These are phyloP conservation scores for Gossypium sturtianum DNA, from an alignment of 345 rosid species.

Conservation along the genomic window DNA sequence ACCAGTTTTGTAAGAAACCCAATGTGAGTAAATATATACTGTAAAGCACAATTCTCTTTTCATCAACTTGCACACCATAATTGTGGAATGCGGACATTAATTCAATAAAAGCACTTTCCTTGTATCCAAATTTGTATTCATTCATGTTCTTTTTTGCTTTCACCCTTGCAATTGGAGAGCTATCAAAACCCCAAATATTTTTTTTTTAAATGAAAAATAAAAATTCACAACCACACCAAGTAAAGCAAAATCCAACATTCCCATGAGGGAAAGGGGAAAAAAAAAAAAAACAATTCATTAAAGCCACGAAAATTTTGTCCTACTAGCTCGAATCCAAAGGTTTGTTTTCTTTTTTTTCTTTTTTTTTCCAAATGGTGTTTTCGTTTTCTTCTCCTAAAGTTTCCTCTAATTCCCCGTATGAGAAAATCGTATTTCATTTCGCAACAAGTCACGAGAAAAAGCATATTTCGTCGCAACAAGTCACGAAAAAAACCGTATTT, in stretches of 20 bases:
- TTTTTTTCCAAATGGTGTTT: background rate
- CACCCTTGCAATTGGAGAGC: too few species aligned
- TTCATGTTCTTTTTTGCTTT: too few species aligned
- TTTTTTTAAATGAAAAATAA: background rate
- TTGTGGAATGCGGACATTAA: too few species aligned
- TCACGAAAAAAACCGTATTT: background rate
- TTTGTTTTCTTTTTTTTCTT: background rate
- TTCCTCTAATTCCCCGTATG: constrained; percentile 6
- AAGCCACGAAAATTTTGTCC: background rate
- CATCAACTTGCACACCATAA: too few species aligned
- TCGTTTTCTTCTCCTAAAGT: background rate
- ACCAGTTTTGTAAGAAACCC: too few species aligned
- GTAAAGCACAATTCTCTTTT: too few species aligned
- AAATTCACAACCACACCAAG: constrained; percentile 20
- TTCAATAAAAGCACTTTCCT: too few species aligned
- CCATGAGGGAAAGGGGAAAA: background rate
- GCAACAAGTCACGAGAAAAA: too few species aligned
- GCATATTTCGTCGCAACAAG: too few species aligned
- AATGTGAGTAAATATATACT: too few species aligned
- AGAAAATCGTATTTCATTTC: background rate
- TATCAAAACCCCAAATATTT: too few species aligned
- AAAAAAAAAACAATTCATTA: background rate
- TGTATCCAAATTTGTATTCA: too few species aligned
- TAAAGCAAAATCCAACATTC: background rate
- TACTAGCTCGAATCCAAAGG: constrained; percentile 7